Evolutionary conservation across 192 early-diverging fungal species (phyloP).

Genomic region (Backusella parvicylindrica): DNA sequence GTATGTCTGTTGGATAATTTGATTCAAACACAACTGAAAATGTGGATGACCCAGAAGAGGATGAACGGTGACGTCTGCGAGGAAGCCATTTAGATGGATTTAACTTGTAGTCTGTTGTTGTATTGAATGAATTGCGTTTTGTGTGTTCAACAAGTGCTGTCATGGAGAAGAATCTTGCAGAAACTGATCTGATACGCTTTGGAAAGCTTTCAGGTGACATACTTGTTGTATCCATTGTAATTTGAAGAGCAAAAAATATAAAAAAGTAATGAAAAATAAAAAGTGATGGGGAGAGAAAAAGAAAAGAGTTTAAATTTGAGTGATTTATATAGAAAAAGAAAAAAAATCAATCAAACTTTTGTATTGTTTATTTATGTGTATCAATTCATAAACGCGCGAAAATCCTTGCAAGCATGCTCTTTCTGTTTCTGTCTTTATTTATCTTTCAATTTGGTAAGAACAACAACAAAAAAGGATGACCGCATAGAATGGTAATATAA

Average conservation of each 20-base stretch:
- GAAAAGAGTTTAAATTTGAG: not conserved
- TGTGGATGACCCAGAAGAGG: slow-evolving; percentile 10
- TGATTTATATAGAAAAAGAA: no score
- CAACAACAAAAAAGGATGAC: not conserved
- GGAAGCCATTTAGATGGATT: slow-evolving; percentile 11
- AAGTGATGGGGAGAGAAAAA: not conserved
- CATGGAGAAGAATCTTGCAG: slow-evolving; percentile 1
- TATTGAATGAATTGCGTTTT: not conserved
- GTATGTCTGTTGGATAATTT: not conserved
- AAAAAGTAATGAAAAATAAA: not conserved
- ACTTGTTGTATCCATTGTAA: not conserved
- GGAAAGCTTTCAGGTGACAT: not conserved
- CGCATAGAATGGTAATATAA: not conserved
- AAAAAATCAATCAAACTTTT: not conserved
- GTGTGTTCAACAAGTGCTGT: not conserved
- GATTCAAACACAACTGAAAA: slow-evolving; percentile 4
- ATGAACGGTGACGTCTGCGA: slow-evolving; percentile 9
- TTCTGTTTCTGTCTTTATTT: not conserved
- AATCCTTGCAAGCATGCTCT: not conserved
- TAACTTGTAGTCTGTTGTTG: not conserved
- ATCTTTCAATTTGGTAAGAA: not conserved
- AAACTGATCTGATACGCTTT: slow-evolving; percentile 5
- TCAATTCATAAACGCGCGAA: not conserved
- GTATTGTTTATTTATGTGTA: not conserved
- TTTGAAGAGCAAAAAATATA: not conserved